Base-by-base conservation (phyloP, 2,329 filamentous ascomycete genomes). In the Arthrobotrys conoides region DNA sequence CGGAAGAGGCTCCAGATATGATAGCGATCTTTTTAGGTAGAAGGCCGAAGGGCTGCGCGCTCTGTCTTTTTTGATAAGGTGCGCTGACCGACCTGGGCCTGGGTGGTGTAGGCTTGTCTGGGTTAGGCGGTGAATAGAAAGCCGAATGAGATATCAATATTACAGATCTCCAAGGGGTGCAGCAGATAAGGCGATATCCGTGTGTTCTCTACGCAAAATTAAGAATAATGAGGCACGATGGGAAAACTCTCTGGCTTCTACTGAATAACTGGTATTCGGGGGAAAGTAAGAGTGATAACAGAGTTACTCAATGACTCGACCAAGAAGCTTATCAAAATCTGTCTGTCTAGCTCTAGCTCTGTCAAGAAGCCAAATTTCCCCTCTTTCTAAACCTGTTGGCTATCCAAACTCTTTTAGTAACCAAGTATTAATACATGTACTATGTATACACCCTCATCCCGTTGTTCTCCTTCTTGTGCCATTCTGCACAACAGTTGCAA, bases 1-100 rank as follows among this genome's bases (percentile, higher is more conserved):
- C 61, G 75, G 68, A 68, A 71, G 68, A 72, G 68, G 30, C 51
- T 78, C 68, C 53, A 78, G 63, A 53, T 63, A 46, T 44, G 48
- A 41, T n/a, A n/a, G 6, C 6, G 27, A 30, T 53, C 30, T 20
- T 38, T 77, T 38, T 77, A 66, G 67, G 66, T 66, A 59, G 20
- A 57, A 76, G 22, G 53, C 71, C 71, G 71, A 76, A 75, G 36
- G 55, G 55, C 33, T 61, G 33, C 38, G 41, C 27, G 38, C 20
- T 38, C n/a, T n/a, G n/a, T n/a, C n/a, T n/a, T n/a, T n/a, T n/a
- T n/a, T n/a, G n/a, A 30, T 30, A 30, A 30, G 27, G 27, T 41
- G 38, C 38, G 38, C 38, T 36, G 33, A 36, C 33, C 51, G 51
- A 0, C 2, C 44, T 20, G 44, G 44, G 27, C 27, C 5, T 9